Evolutionary conservation across 371 early-diverging fungal species (phyloP), one percentile per base, ranked within the genome.

Genomic region (Syncephalis fuscata): DNA sequence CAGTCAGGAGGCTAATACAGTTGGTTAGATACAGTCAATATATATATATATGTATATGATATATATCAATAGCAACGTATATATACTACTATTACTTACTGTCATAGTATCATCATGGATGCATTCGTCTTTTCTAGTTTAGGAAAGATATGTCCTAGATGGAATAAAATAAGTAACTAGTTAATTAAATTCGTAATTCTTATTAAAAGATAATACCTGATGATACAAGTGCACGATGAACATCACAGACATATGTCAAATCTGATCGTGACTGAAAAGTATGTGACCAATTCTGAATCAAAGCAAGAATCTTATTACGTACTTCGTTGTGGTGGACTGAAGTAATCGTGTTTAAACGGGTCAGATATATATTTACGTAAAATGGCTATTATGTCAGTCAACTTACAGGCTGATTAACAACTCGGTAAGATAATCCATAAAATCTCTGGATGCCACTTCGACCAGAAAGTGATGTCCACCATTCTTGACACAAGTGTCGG

Each of bases 401-500:
- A 45, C 20, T 37, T 71, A 78, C 80, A n/a, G 74, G 68, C 40
- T 66, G 40, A 36, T 74, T 74, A n/a, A 80, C 50, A 11, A 86
- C 59, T 70, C 66, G 1, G 71, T 72, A 38, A 93, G 55, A 50
- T 76, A 74, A 56, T 94, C 92, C 53, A 89, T 70, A 61, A 92
- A 94, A 27, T 91, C 95, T 42, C 85, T 67, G 11, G 81, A 73
- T 1, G 94, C 82, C 19, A 94, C 62, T 54, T 93, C 92, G 8
- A 73, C 69, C 36, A 93, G 64, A 57, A 95, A 89, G 36, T 76
- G 76, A 40, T 68, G 61, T 0, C 96, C 96, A 22, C 85, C 81
- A 60, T 95, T 95, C 63, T 95, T 95, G 25, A 93, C 87, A 58
- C 91, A 90, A 16, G 80, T 76, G 60, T 95, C 96, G 0, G 82